Evolutionary conservation across 164 flowering plant species (phyloP).

Genomic region (Nymphaea colorata): DNA sequence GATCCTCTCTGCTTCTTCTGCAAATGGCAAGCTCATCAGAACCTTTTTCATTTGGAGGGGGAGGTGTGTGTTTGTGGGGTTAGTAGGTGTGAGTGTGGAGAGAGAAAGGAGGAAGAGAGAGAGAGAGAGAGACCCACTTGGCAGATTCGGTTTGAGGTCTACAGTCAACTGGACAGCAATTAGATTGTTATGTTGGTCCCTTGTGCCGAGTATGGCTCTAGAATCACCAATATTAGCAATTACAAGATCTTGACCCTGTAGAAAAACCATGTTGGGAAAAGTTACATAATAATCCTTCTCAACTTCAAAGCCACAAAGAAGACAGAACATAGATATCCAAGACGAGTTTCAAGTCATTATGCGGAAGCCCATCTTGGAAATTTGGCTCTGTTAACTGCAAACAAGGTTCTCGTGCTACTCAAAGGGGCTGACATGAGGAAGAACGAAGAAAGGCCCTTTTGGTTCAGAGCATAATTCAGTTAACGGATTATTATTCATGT

Average conservation of each 20-base stretch:
- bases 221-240: constrained; percentile 93
- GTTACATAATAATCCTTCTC: too few relatives aligned
- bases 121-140: constrained; percentile 35
- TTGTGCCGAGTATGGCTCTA: constrained; percentile 80
- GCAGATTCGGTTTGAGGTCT: constrained; percentile 87
- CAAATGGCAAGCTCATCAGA: not conserved
- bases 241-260: constrained; percentile 79
- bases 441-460: too few relatives aligned
- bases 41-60: too few relatives aligned
- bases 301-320: not conserved
- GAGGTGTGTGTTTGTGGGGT: too few relatives aligned
- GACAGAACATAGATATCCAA: not conserved
- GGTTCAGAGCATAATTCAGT: too few relatives aligned
- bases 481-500: too few relatives aligned
- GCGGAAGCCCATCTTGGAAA: not conserved
- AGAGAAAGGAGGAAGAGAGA: not conserved
- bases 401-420: not conserved
- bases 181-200: constrained; percentile 44
- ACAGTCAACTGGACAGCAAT: constrained; percentile 71
- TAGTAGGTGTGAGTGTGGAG: not conserved
- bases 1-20: constrained; percentile 10
- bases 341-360: not conserved
- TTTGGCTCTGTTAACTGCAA: too few relatives aligned
- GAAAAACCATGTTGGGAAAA: constrained; percentile 1
- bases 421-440: too few relatives aligned